phyloP scores from a whole-genome alignment of 2,329 filamentous ascomycete genomes.

The Stenocarpella maydis region DNA sequence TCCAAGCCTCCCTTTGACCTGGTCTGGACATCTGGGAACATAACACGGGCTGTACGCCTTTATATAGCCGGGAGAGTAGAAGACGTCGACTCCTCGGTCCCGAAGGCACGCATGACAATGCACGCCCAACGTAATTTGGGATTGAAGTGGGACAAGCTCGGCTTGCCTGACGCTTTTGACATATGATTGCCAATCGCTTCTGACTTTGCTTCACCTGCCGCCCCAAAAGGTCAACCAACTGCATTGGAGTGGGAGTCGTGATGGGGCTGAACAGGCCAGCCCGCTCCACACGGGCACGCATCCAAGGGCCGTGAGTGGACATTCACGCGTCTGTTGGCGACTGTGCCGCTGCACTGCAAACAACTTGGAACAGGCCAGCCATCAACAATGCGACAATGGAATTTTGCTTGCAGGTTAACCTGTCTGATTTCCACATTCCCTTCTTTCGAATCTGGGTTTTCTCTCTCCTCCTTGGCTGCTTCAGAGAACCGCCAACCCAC shows the following conservation, averaged over 20 bases:
- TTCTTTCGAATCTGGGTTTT: too few relatives aligned
- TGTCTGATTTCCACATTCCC: background rate
- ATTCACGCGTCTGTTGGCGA: background rate
- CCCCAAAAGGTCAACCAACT: conserved; percentile 2
- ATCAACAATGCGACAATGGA: background rate
- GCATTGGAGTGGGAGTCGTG: background rate
- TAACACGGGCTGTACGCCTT: background rate
- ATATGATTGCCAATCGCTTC: background rate
- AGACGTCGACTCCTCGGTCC: background rate
- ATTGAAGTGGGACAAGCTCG: background rate
- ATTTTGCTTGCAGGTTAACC: background rate
- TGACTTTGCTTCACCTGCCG: background rate
- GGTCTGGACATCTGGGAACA: background rate
- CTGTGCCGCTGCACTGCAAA: conserved; percentile 7
- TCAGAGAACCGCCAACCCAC: background rate
- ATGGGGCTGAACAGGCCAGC: background rate
- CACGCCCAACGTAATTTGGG: background rate
- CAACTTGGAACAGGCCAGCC: background rate
- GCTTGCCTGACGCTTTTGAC: background rate
- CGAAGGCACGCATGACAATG: background rate
- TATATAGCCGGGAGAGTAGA: background rate
- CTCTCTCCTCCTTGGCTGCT: background rate
- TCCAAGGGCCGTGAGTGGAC: background rate
- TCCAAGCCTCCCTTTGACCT: background rate
- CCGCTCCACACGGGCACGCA: conserved; percentile 6